Conservation (phyloP, 2,329 filamentous ascomycete species). For the Colletotrichum tropicale region DNA sequence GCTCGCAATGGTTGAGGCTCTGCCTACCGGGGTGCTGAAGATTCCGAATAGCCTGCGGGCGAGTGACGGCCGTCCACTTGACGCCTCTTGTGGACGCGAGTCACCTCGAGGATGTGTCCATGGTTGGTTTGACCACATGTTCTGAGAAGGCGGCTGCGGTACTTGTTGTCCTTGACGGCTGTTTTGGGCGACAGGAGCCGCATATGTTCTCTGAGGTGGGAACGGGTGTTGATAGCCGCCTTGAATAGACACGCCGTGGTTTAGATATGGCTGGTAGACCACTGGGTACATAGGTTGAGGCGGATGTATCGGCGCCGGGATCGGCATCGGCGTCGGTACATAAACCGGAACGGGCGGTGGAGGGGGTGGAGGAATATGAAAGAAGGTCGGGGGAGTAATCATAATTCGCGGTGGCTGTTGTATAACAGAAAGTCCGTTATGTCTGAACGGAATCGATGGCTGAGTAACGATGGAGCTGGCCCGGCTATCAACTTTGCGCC, state of each 20-base stretch:
- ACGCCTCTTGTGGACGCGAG: background rate
- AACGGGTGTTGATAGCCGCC: background rate
- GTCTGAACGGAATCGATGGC: slow-evolving; percentile 4
- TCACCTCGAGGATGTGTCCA: background rate
- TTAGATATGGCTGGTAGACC: slow-evolving; percentile 12
- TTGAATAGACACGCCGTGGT: background rate
- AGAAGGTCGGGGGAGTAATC: background rate
- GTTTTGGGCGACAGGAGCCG: background rate
- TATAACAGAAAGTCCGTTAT: background rate
- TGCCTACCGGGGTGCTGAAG: slow-evolving; percentile 34
- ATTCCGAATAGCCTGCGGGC: slow-evolving; percentile 24
- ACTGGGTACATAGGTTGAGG: slow-evolving; percentile 23
- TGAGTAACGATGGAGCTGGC: background rate
- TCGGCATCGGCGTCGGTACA: background rate
- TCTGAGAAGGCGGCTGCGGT: background rate
- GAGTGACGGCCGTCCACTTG: background rate
- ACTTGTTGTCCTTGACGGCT: background rate
- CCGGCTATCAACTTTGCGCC: background rate
- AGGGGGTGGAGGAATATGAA: slow-evolving; percentile 1
- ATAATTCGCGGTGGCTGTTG: background rate
- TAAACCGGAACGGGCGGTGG: background rate
- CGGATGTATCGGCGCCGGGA: background rate
- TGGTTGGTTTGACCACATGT: background rate
- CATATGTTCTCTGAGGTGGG: background rate
- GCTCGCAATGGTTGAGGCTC: slow-evolving; percentile 38